Evolutionary conservation across 805 yeast species (phyloP), one percentile per base, ranked within the genome.

Genomic region (Wickerhamomyces bovis): DNA sequence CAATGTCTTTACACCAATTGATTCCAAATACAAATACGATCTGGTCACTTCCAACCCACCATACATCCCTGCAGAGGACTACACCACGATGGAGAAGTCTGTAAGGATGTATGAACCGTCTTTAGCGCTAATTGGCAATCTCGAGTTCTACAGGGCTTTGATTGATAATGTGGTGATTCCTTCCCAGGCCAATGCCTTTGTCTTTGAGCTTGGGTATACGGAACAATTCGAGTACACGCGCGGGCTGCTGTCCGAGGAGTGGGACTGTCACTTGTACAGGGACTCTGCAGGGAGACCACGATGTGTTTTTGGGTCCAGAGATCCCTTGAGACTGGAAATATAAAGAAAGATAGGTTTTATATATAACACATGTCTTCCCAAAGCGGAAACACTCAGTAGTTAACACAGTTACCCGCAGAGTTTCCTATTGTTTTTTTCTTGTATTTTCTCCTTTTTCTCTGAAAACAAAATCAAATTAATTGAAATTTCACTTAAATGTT

Each of bases 31-130:
- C 31, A 39, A 40, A 2, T 60, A 70, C 16, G 85, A 83, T 48
- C 45, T 92, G 3, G 59, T 94, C 1, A 75, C 83, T 0, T 78
- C 96, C n/a, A 92, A 92, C 55, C 99, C 99, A 1, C 99, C 99
- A 0, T 92, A 92, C 59, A 82, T 90, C 6, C 79, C 87, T 0
- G 8, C 26, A 2, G 41, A 51, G 0, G 80, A 81, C 42, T 75
- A 75, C 56, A 50, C 50, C 10, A 56, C 63, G 4, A 77, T 81
- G 0, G 85, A 80, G 47, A 60, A 57, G 40, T 84, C 96, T 0
- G 98, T 92, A 0, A 66, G 75, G 36, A 36, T 64, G 12, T 83
- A 75, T 62, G 99, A 92, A 65, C 98, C 99, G 0, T 56, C 60
- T 22, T 60, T 78, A 16, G 98, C 98, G 0, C 68, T 92, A n/a